Evolutionary conservation across 208 protist species (phyloP).

Genomic region (Leishmania lainsoni): DNA sequence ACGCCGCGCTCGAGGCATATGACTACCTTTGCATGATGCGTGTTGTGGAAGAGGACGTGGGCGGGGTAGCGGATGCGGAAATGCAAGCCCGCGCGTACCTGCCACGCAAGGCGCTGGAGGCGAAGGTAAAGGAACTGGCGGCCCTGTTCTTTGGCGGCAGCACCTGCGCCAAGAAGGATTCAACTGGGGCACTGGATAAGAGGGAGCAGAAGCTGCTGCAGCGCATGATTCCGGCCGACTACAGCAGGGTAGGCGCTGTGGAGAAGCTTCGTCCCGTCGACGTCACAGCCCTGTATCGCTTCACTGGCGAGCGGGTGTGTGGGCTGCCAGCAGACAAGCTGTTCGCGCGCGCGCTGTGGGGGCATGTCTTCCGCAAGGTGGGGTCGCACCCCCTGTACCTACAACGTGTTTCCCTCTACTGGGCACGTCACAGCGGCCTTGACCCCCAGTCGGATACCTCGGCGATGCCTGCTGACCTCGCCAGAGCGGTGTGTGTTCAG

Average conservation of each 20-base stretch:
- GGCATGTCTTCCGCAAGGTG: slow-evolving; percentile 84
- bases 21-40: slow-evolving; percentile 92
- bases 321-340: slow-evolving; percentile 39
- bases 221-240: slow-evolving; percentile 72
- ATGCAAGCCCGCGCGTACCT: slow-evolving; percentile 80
- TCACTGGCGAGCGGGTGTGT: slow-evolving; percentile 72
- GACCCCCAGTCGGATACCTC: slow-evolving; percentile 39
- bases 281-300: slow-evolving; percentile 75
- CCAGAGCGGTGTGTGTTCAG: slow-evolving; percentile 68
- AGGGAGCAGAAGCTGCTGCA: slow-evolving; percentile 81
- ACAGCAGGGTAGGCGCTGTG: slow-evolving; percentile 66
- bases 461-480: slow-evolving; percentile 73
- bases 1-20: slow-evolving; percentile 66
- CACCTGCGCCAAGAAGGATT: not conserved
- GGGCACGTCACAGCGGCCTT: slow-evolving; percentile 75
- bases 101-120: slow-evolving; percentile 60
- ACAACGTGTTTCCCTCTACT: slow-evolving; percentile 75
- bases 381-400: slow-evolving; percentile 80
- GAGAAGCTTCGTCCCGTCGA: slow-evolving; percentile 87
- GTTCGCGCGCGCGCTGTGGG: slow-evolving; percentile 77
- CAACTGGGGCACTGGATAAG: slow-evolving; percentile 53
- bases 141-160: slow-evolving; percentile 39
- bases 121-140: slow-evolving; percentile 52
- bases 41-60: slow-evolving; percentile 73
- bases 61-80: slow-evolving; percentile 69